Evolutionary conservation across 1,139 yeast genomes (phyloP), one percentile per base, ranked within the genome.

Genomic region (Hyphopichia buzzinii): DNA sequence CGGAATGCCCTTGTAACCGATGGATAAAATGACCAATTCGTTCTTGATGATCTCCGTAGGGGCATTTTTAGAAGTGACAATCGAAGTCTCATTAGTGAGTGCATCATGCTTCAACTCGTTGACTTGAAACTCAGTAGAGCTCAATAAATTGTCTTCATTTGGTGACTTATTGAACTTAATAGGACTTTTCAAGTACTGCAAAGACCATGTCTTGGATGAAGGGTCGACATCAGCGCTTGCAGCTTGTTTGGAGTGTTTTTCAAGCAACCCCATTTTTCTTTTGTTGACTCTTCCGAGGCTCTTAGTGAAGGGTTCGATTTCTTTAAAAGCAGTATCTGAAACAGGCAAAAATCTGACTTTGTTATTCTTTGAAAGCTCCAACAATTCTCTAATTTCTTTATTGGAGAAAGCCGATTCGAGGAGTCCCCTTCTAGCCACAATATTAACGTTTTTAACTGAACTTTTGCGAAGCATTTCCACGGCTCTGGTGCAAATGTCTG

Each of bases 331-430:
- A 13, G 64, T 65, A 4, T 63, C 59, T 0, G 70, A 72, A 17
- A 82, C 59, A 2, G 88, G 84, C 2, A 57, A 52, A 52, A 89
- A 85, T 28, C 55, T 57, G 3, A 78, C 72, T 1, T 79, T 81
- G 26, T 68, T 69, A 3, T 74, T 64, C 29, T 68, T 72, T 11
- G 64, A 52, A 40, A 89, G 65, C 40, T 81, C 84, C 49, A 90
- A 65, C 30, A 92, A 65, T 53, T 92, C 98, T 48, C 97, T 72
- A 14, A 92, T 71, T 58, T 92, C 99, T 55, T 89, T 92, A 49
- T 88, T 90, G 3, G 97, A 84, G 57, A 90, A 92, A 13, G 96
- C 95, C 30, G 95, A 83, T 49, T 86, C 84, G 31, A 79, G 53
- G 19, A 89, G 64, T 1, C 97, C 97, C 52, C 97, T 72, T 47